Conservation (phyloP, 2,329 filamentous ascomycete genomes). For the Hypoxylon sp. region DNA sequence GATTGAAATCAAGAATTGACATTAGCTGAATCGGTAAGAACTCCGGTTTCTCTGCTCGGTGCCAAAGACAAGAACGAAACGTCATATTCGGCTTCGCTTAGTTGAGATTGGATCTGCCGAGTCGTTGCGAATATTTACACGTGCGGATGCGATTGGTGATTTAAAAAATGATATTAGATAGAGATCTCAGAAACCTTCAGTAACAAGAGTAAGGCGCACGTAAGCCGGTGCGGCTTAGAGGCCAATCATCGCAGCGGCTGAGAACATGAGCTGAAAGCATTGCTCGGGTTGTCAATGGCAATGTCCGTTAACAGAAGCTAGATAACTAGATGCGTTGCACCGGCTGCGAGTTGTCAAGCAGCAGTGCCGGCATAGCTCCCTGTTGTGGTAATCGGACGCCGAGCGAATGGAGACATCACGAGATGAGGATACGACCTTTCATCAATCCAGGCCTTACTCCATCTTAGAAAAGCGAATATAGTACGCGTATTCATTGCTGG, state of each 20-base stretch:
- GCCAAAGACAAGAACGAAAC: background rate
- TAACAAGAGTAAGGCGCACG: conserved; percentile 3
- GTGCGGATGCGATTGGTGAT: conserved; percentile 34
- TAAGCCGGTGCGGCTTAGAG: conserved; percentile 5
- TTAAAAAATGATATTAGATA: background rate
- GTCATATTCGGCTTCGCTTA: background rate
- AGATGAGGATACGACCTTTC: conserved; percentile 30
- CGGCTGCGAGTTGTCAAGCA: conserved; percentile 20
- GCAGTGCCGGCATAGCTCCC: conserved; percentile 37
- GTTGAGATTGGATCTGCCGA: background rate
- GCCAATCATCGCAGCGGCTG: conserved; percentile 31
- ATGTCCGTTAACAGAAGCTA: conserved; percentile 34
- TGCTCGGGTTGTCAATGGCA: conserved; percentile 22
- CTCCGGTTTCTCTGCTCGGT: background rate
- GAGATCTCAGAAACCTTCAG: conserved; percentile 22
- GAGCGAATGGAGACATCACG: conserved; percentile 36
- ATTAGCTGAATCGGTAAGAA: background rate
- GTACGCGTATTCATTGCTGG: conserved; percentile 12
- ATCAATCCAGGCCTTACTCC: conserved; percentile 15
- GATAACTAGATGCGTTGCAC: conserved; percentile 39
- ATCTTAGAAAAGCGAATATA: conserved; percentile 18
- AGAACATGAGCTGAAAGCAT: conserved; percentile 31
- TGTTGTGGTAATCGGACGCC: conserved; percentile 39
- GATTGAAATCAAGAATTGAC: background rate
- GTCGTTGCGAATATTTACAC: conserved; percentile 8